Conservation (phyloP, 2,329 filamentous ascomycete species). For the Albophoma yamanashiensis region DNA sequence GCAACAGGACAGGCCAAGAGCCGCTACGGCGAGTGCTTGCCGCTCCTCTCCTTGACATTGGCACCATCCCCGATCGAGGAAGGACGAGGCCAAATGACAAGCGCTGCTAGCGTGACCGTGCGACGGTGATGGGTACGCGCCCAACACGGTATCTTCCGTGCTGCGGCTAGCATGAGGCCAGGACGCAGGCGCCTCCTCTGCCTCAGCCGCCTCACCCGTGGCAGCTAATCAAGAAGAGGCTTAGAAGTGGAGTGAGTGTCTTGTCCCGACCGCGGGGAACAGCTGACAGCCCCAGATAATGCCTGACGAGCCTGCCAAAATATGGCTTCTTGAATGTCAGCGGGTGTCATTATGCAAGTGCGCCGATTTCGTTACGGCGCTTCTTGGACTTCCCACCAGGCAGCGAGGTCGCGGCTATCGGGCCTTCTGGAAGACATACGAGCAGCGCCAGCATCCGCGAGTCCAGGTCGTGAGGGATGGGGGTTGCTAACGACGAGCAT, state of each 20-base stretch:
- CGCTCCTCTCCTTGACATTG: not conserved
- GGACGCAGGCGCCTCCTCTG: not conserved
- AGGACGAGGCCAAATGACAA: not conserved
- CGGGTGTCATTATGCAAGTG: not conserved
- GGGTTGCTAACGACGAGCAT: not conserved
- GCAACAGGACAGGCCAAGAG: not conserved
- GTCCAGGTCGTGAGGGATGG: not conserved
- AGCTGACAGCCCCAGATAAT: not conserved
- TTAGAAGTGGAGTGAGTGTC: not conserved
- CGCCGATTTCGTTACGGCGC: not conserved
- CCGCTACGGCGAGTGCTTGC: not conserved
- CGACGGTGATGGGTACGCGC: slow-evolving; percentile 1
- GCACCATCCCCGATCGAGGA: not conserved
- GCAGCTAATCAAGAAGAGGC: slow-evolving; percentile 1
- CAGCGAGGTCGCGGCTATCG: not conserved
- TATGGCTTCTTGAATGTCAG: not conserved
- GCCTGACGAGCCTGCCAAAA: not conserved
- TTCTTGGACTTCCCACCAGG: not conserved
- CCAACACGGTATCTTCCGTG: slow-evolving; percentile 3
- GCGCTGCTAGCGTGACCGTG: not conserved
- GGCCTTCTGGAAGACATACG: not conserved
- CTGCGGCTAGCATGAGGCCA: not conserved
- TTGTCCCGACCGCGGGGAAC: not conserved
- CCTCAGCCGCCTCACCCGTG: slow-evolving; percentile 3
- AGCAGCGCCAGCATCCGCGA: not conserved